phyloP scores from a whole-genome alignment of 176 grass and related monocot species.

The sorghum (Sorghum bicolor) region DNA sequence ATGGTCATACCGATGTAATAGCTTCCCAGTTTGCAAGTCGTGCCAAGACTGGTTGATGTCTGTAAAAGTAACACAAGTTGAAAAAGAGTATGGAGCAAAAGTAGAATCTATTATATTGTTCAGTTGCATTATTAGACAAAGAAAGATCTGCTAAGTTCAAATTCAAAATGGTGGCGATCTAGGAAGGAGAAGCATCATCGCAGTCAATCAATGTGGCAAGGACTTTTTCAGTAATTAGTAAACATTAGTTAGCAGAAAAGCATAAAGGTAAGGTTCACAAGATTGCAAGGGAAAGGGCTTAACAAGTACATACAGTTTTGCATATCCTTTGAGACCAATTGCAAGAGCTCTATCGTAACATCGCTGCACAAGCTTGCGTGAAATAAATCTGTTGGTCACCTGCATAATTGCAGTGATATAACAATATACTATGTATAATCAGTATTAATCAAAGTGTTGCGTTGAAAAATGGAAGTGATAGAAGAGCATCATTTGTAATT shows the following conservation, averaged over 20 bases:
- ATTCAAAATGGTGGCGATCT: not conserved
- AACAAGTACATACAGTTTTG: conserved; percentile 72
- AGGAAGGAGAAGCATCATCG: conserved; percentile 1
- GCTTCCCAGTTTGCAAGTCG: conserved; percentile 98
- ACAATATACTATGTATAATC: conserved; percentile 24
- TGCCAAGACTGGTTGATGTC: conserved; percentile 69
- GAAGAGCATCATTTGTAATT: conserved; percentile 6
- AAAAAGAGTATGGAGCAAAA: conserved; percentile 7
- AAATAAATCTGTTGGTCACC: conserved; percentile 88
- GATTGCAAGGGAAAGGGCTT: not conserved
- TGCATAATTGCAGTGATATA: conserved; percentile 40
- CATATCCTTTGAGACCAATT: conserved; percentile 96
- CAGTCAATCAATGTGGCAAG: not conserved
- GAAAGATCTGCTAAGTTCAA: not conserved
- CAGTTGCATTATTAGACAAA: not conserved
- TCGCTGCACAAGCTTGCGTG: conserved; percentile 79
- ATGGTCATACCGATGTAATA: conserved; percentile 79
- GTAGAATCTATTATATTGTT: not conserved
- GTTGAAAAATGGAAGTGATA: not conserved
- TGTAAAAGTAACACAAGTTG: conserved; percentile 33
- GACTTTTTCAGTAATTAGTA: conserved; percentile 2
- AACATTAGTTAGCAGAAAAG: conserved; percentile 3
- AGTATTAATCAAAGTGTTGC: not conserved
- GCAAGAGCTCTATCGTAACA: conserved; percentile 83
- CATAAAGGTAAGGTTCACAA: not conserved